Evolutionary conservation across 2,329 filamentous ascomycete genomes (phyloP).

Genomic region (Cadophora luteo-olivacea): DNA sequence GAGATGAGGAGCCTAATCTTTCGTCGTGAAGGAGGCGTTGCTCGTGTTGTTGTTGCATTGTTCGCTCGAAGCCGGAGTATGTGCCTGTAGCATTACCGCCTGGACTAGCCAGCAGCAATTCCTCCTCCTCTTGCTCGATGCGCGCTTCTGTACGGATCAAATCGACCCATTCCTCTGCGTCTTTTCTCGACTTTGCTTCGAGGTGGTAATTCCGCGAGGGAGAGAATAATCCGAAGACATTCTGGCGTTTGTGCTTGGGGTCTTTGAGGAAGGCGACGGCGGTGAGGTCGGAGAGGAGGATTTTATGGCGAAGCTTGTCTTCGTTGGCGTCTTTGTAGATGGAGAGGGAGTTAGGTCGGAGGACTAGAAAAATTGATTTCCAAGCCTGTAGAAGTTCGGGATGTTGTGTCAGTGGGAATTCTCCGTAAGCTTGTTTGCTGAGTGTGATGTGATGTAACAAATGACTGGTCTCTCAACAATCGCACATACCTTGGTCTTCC

Average conservation of each 20-base stretch:
- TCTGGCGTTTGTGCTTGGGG: slow-evolving; percentile 82
- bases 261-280: slow-evolving; percentile 89
- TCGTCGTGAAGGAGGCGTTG: slow-evolving; percentile 41
- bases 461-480: neutral
- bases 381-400: slow-evolving; percentile 66
- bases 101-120: slow-evolving; percentile 77
- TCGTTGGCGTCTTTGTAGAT: slow-evolving; percentile 94
- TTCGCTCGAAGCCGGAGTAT: slow-evolving; percentile 40
- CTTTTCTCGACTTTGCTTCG: slow-evolving; percentile 73
- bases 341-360: slow-evolving; percentile 87
- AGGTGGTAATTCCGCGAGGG: slow-evolving; percentile 92
- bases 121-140: slow-evolving; percentile 88
- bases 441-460: neutral
- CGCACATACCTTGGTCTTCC: slow-evolving; percentile 82
- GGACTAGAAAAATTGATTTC: slow-evolving; percentile 88
- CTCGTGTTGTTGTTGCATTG: slow-evolving; percentile 38
- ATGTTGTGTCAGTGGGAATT: slow-evolving; percentile 22
- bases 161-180: slow-evolving; percentile 87
- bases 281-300: slow-evolving; percentile 87
- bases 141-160: slow-evolving; percentile 80
- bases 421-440: slow-evolving; percentile 2
- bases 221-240: slow-evolving; percentile 93
- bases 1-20: slow-evolving; percentile 58
- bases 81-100: slow-evolving; percentile 47
- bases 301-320: slow-evolving; percentile 85